phyloP scores from a whole-genome alignment of 2,329 filamentous ascomycete species.

The Dichotomopilus funicola region DNA sequence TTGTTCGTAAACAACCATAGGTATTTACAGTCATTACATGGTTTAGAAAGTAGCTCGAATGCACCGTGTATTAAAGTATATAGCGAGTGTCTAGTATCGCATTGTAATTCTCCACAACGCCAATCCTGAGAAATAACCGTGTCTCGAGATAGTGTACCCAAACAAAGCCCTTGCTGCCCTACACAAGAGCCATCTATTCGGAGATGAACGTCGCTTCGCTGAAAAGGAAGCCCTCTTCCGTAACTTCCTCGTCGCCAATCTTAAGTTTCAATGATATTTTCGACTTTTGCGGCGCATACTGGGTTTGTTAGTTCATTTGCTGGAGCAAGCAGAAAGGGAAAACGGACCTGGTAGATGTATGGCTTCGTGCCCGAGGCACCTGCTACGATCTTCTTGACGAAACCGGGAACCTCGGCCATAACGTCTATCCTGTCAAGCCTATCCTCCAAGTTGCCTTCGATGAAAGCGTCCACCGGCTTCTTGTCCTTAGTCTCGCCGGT shows the following conservation, averaged over 20 bases:
- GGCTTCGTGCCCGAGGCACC: conserved; percentile 86
- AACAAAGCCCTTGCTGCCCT: not conserved
- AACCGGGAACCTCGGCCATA: conserved; percentile 92
- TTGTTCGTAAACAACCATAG: no score
- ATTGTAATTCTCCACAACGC: conserved; percentile 12
- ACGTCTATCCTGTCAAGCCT: conserved; percentile 82
- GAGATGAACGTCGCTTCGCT: conserved; percentile 96
- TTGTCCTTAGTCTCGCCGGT: conserved; percentile 69
- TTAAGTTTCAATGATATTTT: conserved; percentile 72
- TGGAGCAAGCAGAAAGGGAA: not conserved
- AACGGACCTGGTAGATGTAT: conserved; percentile 87
- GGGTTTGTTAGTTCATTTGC: conserved; percentile 20
- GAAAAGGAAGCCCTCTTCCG: conserved; percentile 74
- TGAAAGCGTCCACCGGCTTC: conserved; percentile 60
- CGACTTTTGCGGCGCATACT: conserved; percentile 64
- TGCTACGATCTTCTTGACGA: conserved; percentile 90
- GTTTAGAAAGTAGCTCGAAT: not conserved
- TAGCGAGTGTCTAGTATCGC: conserved; percentile 7
- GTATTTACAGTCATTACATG: no score
- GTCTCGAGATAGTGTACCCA: conserved; percentile 16
- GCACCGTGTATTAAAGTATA: not conserved
- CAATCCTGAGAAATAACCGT: conserved; percentile 7
- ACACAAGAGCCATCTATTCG: conserved; percentile 30
- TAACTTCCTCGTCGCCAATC: conserved; percentile 69
- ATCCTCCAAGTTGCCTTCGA: conserved; percentile 63